Conservation (phyloP, 148 eudicot genomes). For the Arctostaphylos glauca region DNA sequence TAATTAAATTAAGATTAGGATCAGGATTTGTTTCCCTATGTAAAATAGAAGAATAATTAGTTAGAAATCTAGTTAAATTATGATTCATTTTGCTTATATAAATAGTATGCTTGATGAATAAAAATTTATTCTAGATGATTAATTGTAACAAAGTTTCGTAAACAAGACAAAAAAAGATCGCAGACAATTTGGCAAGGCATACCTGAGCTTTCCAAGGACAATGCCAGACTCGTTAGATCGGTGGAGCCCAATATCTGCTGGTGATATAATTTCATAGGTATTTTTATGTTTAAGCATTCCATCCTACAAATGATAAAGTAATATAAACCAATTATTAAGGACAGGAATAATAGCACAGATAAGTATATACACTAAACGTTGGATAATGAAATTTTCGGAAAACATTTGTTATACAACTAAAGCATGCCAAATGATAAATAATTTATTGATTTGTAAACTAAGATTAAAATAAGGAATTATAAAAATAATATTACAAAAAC, state of each 20-base stretch:
- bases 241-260: slow-evolving; percentile 91
- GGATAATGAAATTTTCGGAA: neutral
- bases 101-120: no score
- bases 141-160: neutral
- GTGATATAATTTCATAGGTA: slow-evolving; percentile 91
- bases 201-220: slow-evolving; percentile 97
- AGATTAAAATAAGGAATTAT: neutral
- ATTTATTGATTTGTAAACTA: neutral
- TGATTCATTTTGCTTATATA: no score
- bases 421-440: neutral
- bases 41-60: no score
- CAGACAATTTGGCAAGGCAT: slow-evolving; percentile 14
- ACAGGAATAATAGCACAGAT: neutral
- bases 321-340: neutral
- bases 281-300: slow-evolving; percentile 91
- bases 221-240: slow-evolving; percentile 87
- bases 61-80: no score
- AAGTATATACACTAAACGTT: neutral
- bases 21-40: no score
- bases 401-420: neutral
- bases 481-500: neutral
- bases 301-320: slow-evolving; percentile 46
- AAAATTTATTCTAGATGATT: no score
- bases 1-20: no score
- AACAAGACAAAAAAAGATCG: neutral